Base-by-base conservation (phyloP, 257 asterid species). In the Nicotiana otophora region DNA sequence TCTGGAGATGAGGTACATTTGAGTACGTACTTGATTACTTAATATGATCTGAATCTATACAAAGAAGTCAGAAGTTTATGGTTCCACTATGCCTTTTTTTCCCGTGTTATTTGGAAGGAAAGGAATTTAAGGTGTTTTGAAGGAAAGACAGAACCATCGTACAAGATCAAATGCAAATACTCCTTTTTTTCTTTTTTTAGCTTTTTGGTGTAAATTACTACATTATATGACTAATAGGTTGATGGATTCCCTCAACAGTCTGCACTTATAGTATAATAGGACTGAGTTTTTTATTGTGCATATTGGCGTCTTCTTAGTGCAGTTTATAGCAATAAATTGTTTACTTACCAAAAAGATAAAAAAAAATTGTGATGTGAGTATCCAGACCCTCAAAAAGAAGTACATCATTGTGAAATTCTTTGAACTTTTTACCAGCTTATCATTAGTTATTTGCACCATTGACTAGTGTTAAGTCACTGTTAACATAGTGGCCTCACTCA, bases 1-100 rank as follows among this genome's bases (percentile, higher is more conserved):
- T 88, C 85, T 96, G 92, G 99, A 96, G 91, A 92, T 92, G 97
- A 96, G 99, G 99, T 96, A 95, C 82, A 91, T 77, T 65, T 86
- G 92, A 82, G 91, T 89, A 87, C 87, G 82, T 85, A 74, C 84
- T 82, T 81, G 83, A 63, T 57, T 83, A 79, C 83, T 88, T 86
- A n/a, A 77, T 78, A 5, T 36, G 12, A 30, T 63, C 7, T 85
- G n/a, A 69, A 33, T 57, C 12, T 42, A 36, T 81, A 23, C 26
- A 61, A 64, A 34, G 62, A 75, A 75, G 46, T 65, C 5, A 39
- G 23, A 34, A 11, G 4, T 46, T 23, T 62, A 9, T 39, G 46
- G 77, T 34, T 34, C 54, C 77, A n/a, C 77, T 39, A 10, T 69
- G 5, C 10, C 31, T 10, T 39, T 69, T 69, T 39, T 5, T 0